Evolutionary conservation across 2,329 filamentous ascomycete species (phyloP), one percentile per base, ranked within the genome.

Genomic region (Fusarium buxicola): DNA sequence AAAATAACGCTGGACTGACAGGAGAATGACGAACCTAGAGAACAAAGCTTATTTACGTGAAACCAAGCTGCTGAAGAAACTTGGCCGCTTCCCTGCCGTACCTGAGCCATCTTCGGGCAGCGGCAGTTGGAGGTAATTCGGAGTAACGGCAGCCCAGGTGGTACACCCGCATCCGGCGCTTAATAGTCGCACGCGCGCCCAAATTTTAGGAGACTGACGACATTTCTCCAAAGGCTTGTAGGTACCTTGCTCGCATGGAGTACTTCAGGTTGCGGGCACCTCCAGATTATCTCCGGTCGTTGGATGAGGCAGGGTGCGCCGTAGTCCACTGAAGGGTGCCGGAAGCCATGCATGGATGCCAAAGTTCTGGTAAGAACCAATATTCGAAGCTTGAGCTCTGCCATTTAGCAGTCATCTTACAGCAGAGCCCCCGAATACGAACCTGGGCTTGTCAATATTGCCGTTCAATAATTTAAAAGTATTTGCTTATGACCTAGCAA

Each of bases 201-300:
- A 32, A 31, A 55, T 30, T 54, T 15, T 13, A 5, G 39, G 49
- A 34, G 40, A 45, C 55, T 65, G 61, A 65, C 57, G 62, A 57
- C 61, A 65, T 65, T 57, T 39, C 38, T 41, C 35, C 27, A 56
- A 52, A 21, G 44, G 47, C 47, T 63, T 49, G 34, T 55, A 55
- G 21, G 48, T 49, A 62, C 57, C 40, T 49, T 34, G 36, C 16
- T 21, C 35, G 32, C 48, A 40, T 48, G 57, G 58, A 57, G 57
- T 62, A 63, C 40, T 64, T 62, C 21, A n/a, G n/a, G 49, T 25
- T 49, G 60, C 34, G 28, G 44, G 49, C 50, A 54, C 34, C 16
- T 53, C 43, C 46, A 39, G 25, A 40, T 34, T 50, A 21, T 46
- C 43, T 27, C 24, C 35, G 36, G 34, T 12, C 24, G 44, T 16